Base-by-base conservation (phyloP, 768 basidiomycete species). In the Rhizopogon vinicolor region DNA sequence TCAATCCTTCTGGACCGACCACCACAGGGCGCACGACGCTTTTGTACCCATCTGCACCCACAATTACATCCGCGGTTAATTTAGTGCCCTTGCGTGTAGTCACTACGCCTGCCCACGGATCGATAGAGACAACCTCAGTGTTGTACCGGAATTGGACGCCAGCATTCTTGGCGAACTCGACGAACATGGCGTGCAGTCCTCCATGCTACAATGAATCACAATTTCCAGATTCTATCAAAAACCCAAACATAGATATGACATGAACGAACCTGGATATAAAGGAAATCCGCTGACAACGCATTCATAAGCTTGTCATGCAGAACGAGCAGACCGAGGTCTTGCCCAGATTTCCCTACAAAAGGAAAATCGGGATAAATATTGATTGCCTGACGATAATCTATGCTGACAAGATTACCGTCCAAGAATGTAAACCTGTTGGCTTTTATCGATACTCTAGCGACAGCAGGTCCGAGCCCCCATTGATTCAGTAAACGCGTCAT, bases 31-130 rank as follows among this genome's bases (percentile, higher is more conserved):
- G 65, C 8, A 76, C 70, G 35, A 77, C 41, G 19, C 82, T 84
- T 33, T 70, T 63, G n/a, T 72, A 72, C 8, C 85, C 85, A 64
- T 86, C 85, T 3, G 85, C 85, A 10, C 81, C 84, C 5, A 86
- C 72, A 41, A 86, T 66, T 25, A 85, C 63, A 60, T 86, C 84
- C 0, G 77, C 78, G 13, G 60, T 54, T 9, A 82, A 51, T 4
- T 61, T 67, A 49, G 75, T 73, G 10, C 81, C 83, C 41, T 65
- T 71, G 18, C 72, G 68, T 1, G 75, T 72, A 7, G 69, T 66
- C 3, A 68, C 59, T 0, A 41, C 44, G 5, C 65, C 65, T 7
- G 66, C 44, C 57, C 75, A 72, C 5, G 63, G 64, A 44, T 75
- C 67, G 3, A 72, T 54, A 0, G 63, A 60, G 12, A 75, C 65